Conservation (phyloP, 768 basidiomycete species). For the Calvatia gigantea region DNA sequence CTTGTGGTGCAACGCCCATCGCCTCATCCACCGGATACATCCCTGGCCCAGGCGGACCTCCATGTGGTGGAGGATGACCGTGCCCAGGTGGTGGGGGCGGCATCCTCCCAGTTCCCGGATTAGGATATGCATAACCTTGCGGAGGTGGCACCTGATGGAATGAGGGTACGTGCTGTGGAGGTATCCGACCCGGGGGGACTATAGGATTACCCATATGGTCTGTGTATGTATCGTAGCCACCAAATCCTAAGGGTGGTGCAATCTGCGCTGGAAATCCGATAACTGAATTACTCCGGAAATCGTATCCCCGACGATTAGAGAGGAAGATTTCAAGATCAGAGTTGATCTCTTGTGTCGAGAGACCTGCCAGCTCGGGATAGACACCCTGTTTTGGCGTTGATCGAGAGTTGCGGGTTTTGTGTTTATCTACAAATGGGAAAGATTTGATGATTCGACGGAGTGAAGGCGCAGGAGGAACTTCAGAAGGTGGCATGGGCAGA, state of each 20-base stretch:
- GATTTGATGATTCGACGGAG: constrained; percentile 66
- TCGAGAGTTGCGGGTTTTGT: constrained; percentile 18
- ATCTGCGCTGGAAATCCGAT: constrained; percentile 6
- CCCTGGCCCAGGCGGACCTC: constrained; percentile 2
- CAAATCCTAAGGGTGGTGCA: constrained; percentile 1
- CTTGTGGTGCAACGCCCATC: constrained; percentile 22
- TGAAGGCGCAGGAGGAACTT: constrained; percentile 48
- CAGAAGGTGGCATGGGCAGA: constrained; percentile 52
- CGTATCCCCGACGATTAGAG: constrained; percentile 32
- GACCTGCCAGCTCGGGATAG: constrained; percentile 44
- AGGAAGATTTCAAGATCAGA: constrained; percentile 54
- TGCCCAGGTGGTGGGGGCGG: constrained; percentile 4
- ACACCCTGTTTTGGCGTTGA: constrained; percentile 25
- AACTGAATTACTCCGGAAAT: constrained; percentile 6
- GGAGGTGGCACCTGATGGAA: constrained; percentile 9
- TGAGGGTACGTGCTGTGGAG: constrained; percentile 9
- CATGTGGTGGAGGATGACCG: background rate
- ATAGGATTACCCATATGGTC: constrained; percentile 9
- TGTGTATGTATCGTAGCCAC: constrained; percentile 6
- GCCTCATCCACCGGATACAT: constrained; percentile 13
- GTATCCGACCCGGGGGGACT: constrained; percentile 12
- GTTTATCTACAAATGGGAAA: constrained; percentile 39
- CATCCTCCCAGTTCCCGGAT: constrained; percentile 1
- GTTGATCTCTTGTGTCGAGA: constrained; percentile 45
- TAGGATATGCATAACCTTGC: background rate